phyloP scores from a whole-genome alignment of 129 eudicot genomes.

The Flaveria bidentis region DNA sequence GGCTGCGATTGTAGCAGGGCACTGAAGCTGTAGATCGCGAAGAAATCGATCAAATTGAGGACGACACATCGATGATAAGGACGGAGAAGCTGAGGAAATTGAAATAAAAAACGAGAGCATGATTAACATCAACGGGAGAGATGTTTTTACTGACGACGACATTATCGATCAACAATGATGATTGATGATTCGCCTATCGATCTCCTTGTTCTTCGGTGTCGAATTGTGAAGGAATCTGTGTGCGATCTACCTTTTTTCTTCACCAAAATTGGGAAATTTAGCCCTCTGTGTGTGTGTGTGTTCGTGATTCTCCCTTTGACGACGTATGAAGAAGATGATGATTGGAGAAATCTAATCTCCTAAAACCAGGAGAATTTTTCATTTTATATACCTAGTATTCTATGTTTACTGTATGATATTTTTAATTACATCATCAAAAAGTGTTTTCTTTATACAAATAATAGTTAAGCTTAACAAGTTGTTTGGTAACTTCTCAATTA shows the following conservation, averaged over 20 bases:
- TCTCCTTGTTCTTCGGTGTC: conserved; percentile 1
- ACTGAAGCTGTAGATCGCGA: conserved; percentile 42
- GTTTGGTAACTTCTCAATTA: no score
- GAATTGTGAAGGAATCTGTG: conserved; percentile 8
- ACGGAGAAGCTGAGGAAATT: conserved; percentile 18
- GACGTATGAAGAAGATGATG: conserved; percentile 25
- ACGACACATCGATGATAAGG: conserved; percentile 22
- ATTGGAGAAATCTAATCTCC: conserved; percentile 18
- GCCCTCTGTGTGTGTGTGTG: background rate
- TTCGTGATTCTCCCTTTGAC: conserved; percentile 20
- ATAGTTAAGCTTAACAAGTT: no score
- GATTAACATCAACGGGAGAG: conserved; percentile 13
- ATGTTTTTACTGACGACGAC: conserved; percentile 21
- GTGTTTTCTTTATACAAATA: no score
- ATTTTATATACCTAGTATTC: no score
- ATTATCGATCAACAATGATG: conserved; percentile 14
- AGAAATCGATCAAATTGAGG: conserved; percentile 20
- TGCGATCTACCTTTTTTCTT: conserved; percentile 23
- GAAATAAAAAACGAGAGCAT: conserved; percentile 14
- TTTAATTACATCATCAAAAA: no score
- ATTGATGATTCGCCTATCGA: background rate
- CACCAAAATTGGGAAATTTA: conserved; percentile 16
- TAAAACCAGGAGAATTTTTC: no score
- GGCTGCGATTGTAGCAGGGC: conserved; percentile 28
- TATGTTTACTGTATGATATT: no score